Evolutionary conservation across 495 filamentous ascomycete genomes (phyloP).

Genomic region (Lophiotrema nucula): DNA sequence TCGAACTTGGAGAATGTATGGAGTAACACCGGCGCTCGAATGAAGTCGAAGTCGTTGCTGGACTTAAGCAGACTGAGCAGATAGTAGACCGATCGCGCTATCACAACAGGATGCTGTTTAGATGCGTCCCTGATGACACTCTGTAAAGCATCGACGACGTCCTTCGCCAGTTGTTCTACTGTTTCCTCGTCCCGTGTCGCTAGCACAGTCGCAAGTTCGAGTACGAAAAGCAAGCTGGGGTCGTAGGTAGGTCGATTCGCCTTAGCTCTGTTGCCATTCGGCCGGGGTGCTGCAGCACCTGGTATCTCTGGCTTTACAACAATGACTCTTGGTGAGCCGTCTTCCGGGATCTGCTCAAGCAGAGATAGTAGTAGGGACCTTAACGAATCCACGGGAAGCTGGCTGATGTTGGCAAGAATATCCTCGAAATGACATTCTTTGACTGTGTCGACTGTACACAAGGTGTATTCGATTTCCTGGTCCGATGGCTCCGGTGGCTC

Average conservation of each 20-base stretch:
- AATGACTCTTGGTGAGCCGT: constrained; percentile 76
- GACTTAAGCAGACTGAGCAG: constrained; percentile 78
- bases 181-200: constrained; percentile 74
- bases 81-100: constrained; percentile 84
- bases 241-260: constrained; percentile 69
- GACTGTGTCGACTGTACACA: constrained; percentile 92
- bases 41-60: constrained; percentile 87
- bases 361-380: constrained; percentile 69
- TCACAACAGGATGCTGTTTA: constrained; percentile 72
- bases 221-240: constrained; percentile 78
- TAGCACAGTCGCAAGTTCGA: constrained; percentile 85
- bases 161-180: constrained; percentile 68
- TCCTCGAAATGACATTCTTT: constrained; percentile 82
- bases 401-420: constrained; percentile 78
- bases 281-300: constrained; percentile 45
- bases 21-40: constrained; percentile 87
- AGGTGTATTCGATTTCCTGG: constrained; percentile 92
- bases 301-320: constrained; percentile 81
- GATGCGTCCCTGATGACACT: constrained; percentile 73
- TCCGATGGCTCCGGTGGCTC: constrained; percentile 97
- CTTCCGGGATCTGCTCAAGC: constrained; percentile 81
- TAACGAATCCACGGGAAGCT: constrained; percentile 66
- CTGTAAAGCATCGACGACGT: constrained; percentile 75
- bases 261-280: constrained; percentile 58
- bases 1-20: constrained; percentile 88